These are phyloP conservation scores for Aspergillus phoenicis DNA, from an alignment of 2,329 filamentous ascomycete genomes.

Conservation along the genomic window DNA sequence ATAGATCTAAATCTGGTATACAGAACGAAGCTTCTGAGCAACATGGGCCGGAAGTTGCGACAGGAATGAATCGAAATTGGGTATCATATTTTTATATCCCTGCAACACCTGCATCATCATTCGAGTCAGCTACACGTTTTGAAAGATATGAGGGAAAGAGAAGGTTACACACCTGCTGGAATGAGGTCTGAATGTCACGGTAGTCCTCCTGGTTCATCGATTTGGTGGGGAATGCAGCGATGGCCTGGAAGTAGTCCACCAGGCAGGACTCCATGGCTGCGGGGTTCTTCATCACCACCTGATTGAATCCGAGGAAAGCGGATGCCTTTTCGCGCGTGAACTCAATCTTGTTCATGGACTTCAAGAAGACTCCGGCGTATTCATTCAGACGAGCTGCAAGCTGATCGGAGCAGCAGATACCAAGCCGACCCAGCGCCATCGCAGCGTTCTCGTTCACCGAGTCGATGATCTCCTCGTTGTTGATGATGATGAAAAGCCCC, in stretches of 20 bases:
- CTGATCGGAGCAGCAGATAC: conserved; percentile 73
- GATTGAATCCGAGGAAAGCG: conserved; percentile 86
- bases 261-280: conserved; percentile 88
- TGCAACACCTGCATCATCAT: conserved; percentile 41
- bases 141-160: neutral
- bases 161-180: conserved; percentile 67
- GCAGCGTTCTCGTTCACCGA: conserved; percentile 92
- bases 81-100: conserved; percentile 53
- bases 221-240: conserved; percentile 70
- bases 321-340: conserved; percentile 93
- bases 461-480: conserved; percentile 79
- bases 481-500: conserved; percentile 78
- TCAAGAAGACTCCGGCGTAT: conserved; percentile 81
- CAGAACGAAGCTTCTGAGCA: conserved; percentile 45
- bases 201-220: conserved; percentile 63
- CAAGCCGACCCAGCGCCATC: conserved; percentile 85
- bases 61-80: conserved; percentile 50
- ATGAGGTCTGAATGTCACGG: conserved; percentile 66
- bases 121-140: neutral
- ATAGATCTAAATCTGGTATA: conserved; percentile 44
- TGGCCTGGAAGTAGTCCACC: conserved; percentile 77
- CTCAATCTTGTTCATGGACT: conserved; percentile 78
- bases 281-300: conserved; percentile 82
- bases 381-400: conserved; percentile 77
- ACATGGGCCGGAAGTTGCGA: conserved; percentile 44